phyloP scores from a whole-genome alignment of 768 basidiomycete species.

The Phlebiopsis gigantea region DNA sequence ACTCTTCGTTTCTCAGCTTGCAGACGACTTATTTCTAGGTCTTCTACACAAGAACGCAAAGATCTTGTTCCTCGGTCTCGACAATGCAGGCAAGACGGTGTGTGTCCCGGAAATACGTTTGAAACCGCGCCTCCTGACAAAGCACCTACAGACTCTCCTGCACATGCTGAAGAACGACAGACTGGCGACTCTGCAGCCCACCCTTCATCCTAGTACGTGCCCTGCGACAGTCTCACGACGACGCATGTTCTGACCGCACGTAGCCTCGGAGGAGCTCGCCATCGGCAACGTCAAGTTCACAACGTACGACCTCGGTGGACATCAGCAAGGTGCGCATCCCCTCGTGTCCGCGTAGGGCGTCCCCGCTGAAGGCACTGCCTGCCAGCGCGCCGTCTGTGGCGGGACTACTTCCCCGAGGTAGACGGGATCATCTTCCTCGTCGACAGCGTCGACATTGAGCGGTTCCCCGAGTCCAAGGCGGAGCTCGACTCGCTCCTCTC shows the following conservation, averaged over 20 bases:
- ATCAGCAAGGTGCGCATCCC: constrained; percentile 78
- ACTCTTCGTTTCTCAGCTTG: background rate
- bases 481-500: constrained; percentile 94
- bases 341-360: background rate
- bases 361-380: background rate
- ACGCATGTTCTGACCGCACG: constrained; percentile 5
- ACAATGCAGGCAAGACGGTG: constrained; percentile 99
- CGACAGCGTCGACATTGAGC: constrained; percentile 94
- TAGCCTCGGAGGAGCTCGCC: constrained; percentile 97
- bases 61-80: constrained; percentile 97
- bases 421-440: constrained; percentile 98
- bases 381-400: constrained; percentile 93
- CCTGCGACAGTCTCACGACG: background rate
- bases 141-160: constrained; percentile 65
- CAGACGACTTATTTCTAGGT: constrained; percentile 38
- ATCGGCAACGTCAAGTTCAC: constrained; percentile 99
- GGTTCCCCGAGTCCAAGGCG: constrained; percentile 93
- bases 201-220: constrained; percentile 91
- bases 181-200: constrained; percentile 94
- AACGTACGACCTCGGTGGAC: constrained; percentile 96
- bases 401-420: constrained; percentile 99
- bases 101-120: constrained; percentile 20
- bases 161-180: constrained; percentile 99
- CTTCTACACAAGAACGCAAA: constrained; percentile 98
- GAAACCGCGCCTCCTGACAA: background rate